phyloP scores from a whole-genome alignment of 345 rosid species.

The Citrus sp. region DNA sequence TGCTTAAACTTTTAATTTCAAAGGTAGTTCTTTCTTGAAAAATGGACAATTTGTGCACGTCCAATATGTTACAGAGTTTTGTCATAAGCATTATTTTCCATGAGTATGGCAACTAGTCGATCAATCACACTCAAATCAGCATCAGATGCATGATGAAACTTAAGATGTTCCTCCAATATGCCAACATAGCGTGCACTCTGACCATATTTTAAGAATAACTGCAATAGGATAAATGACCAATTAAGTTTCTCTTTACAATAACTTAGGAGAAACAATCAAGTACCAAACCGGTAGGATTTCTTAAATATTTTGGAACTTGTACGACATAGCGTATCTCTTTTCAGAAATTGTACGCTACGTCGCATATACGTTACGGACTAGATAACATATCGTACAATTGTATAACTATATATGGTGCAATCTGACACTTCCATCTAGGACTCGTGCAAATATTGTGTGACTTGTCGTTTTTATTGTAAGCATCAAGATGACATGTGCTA shows the following conservation, averaged over 20 bases:
- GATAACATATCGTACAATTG: too few relatives aligned
- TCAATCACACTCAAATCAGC: slow-evolving; percentile 57
- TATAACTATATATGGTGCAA: too few relatives aligned
- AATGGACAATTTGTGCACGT: slow-evolving; percentile 32
- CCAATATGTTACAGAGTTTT: slow-evolving; percentile 69
- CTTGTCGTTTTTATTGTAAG: too few relatives aligned
- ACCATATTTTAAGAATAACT: slow-evolving; percentile 64
- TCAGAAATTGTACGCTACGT: too few relatives aligned
- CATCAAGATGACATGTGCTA: too few relatives aligned
- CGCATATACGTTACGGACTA: too few relatives aligned
- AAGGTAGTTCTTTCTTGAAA: slow-evolving; percentile 50
- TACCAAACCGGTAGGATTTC: too few relatives aligned
- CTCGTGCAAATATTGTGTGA: too few relatives aligned
- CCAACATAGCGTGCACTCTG: slow-evolving; percentile 54
- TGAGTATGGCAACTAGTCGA: slow-evolving; percentile 57
- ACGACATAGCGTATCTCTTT: too few relatives aligned
- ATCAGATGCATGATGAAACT: slow-evolving; percentile 41
- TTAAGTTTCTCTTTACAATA: not conserved
- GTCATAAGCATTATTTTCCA: slow-evolving; percentile 61
- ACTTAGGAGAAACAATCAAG: not conserved
- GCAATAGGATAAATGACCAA: slow-evolving; percentile 22
- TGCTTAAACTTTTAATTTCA: slow-evolving; percentile 62
- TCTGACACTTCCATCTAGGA: too few relatives aligned
- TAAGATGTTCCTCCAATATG: slow-evolving; percentile 67
- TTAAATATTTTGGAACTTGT: too few relatives aligned